Base-by-base conservation (phyloP, 805 yeast genomes). In the Candida arabinofermentans region DNA sequence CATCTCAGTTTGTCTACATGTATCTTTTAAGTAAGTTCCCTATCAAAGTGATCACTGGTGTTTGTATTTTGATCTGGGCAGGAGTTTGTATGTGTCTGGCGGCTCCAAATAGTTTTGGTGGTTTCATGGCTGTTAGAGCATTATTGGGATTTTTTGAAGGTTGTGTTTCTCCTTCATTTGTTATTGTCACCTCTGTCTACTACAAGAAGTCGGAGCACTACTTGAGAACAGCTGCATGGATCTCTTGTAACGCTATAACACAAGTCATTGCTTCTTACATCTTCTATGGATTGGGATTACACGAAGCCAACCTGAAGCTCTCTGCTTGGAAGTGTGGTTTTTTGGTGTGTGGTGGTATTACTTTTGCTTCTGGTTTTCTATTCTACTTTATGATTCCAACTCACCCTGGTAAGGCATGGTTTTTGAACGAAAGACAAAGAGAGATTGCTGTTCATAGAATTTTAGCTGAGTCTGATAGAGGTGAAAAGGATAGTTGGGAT, bases 51-150 rank as follows among this genome's bases (percentile, higher is more conserved):
- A 65, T 77, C 3, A 66, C 74, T 2, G 65, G 77, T 14, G 49
- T 60, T 1, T 76, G 73, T 49, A 67, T 82, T 34, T 46, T 80
- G 3, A 30, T 74, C 0, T 83, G 91, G 89, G 88, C 87, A 9
- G 55, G 74, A 10, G 59, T 79, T 30, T 66, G 74, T 37, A 59
- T 76, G 24, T 80, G 75, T 44, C 71, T 83, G 1, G 72, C 71
- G 8, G 59, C 56, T 9, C 55, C 69, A n/a, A 49, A 55, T 16
- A 64, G 57, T 34, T 75, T 67, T 48, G 64, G 73, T 4, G 73
- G 79, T 0, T 70, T 76, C 42, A 54, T 74, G 24, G 64, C 69
- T 8, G 55, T 70, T 19, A 63, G 84, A 50, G 67, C 67, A 3
- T 50, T 75, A 19, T 53, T 77, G 24, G 84, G 83, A 5, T 60